Evolutionary conservation across 352 stramenopile species (phyloP).

Genomic region (Phytophthora brassicae): DNA sequence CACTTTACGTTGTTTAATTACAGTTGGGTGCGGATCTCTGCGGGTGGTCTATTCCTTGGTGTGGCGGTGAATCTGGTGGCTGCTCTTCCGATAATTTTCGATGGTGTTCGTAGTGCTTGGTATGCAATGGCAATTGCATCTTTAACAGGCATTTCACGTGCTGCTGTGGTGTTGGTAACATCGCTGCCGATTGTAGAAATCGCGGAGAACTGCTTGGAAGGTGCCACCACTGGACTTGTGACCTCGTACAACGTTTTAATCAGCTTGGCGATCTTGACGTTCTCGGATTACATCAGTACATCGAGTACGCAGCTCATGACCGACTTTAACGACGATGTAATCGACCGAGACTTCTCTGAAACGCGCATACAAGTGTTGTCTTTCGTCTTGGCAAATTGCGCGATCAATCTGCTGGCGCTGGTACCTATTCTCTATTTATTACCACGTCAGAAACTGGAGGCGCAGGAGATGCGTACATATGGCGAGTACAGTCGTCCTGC

Average conservation of each 20-base stretch:
- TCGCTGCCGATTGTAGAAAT: conserved; percentile 73
- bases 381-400: conserved; percentile 48
- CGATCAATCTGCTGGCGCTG: conserved; percentile 56
- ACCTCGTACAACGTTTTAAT: conserved; percentile 67
- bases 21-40: conserved; percentile 65
- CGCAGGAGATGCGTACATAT: conserved; percentile 63
- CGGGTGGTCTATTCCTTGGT: conserved; percentile 43
- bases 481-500: conserved; percentile 44
- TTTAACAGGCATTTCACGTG: conserved; percentile 43
- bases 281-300: conserved; percentile 58
- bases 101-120: conserved; percentile 42
- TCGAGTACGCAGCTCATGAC: conserved; percentile 40
- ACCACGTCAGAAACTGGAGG: conserved; percentile 61
- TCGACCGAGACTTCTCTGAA: conserved; percentile 30
- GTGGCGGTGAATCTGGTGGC: conserved; percentile 38
- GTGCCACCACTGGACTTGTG: conserved; percentile 62
- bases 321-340: conserved; percentile 38
- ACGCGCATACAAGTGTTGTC: conserved; percentile 42
- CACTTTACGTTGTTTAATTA: conserved; percentile 68
- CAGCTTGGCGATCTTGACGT: conserved; percentile 55
- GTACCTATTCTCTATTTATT: conserved; percentile 69
- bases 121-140: conserved; percentile 51
- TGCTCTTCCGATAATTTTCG: conserved; percentile 52
- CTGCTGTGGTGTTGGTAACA: conserved; percentile 48
- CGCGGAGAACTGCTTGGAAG: conserved; percentile 72